Evolutionary conservation across 2,329 filamentous ascomycete genomes (phyloP), one percentile per base, ranked within the genome.

Genomic region (Incumbomyces lentus): DNA sequence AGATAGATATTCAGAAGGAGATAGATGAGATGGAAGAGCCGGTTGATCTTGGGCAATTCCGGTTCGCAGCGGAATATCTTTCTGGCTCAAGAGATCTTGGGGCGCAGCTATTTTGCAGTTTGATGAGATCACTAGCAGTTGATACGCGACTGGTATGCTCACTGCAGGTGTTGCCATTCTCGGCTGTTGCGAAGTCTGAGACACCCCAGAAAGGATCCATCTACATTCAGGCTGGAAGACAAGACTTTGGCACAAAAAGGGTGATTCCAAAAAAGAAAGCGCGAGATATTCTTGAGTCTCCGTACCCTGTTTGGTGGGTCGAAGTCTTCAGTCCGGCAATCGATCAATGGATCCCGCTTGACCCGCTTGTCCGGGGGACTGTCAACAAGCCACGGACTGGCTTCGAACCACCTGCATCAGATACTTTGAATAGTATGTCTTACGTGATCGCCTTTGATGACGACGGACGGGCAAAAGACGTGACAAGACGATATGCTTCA

Each of bases 331-430:
- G 95, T 52, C 72, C 80, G 44, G 84, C 84, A 0, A 79, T 87
- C 53, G 86, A 95, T 60, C 94, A 87, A 68, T 98, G 92, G 92
- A 78, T 95, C 46, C 76, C 87, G 0, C 78, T 92, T 32, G 92
- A 98, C 60, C 80, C 89, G 0, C 65, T 95, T 0, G 87, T 92
- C 1, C 94, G 89, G 0, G 74, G 78, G 46, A 84, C 81, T 53
- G 79, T 94, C 46, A 86, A 81, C 60, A 88, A 84, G 50, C 78
- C 86, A 0, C 75, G 73, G 26, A 80, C 76, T 39, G 55, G 55
- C 12, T 71, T 98, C 22, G 92, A 98, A 59, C 92, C 92, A 0
- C 86, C 92, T 0, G 76, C 84, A 1, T 81, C 76, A 2, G 88
- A 94, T 62, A 70, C 73, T 6, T 74, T 82, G 47, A 96, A 95